Base-by-base conservation (phyloP, 2,329 filamentous ascomycete genomes). In the Metarhizium album region DNA sequence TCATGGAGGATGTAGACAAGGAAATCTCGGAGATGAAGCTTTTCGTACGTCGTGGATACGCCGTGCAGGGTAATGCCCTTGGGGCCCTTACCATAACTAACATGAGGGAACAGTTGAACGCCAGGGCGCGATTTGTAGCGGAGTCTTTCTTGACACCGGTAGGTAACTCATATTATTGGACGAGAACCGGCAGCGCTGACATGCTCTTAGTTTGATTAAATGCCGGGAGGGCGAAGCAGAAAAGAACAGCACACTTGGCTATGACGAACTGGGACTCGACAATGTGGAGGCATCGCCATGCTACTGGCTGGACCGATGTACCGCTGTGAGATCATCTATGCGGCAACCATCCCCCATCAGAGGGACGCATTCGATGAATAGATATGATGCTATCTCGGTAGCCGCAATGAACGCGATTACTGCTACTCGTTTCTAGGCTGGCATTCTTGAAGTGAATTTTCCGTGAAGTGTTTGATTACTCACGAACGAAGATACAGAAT, bases 21-120 rank as follows among this genome's bases (percentile, higher is more conserved):
- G 93, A 98, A 70, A 98, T 98, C 54, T 97, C 93, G 3, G 94
- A 98, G 73, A 97, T 98, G 93, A 98, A 98, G 79, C 85, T 98
- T 62, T 98, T 98, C 70, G 91, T 96, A 79, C 60, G 88, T 75
- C 31, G 45, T n/a, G 42, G 20, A 2, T 11, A 29, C 27, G 27
- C 27, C 27, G 27, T 29, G 27, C 27, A 38, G 14, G 29, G 14
- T n/a, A n/a, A n/a, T 18, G 16, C 9, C 31, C 29, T 23, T 23
- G 33, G 13, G 40, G 2, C 16, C 27, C 29, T 49, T 18, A 23
- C 9, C 4, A 13, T 27, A 22, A 29, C 56, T 62, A 45, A 65
- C 51, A 53, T 31, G 49, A n/a, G n/a, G n/a, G 35, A 49, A 14
- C 63, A 96, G 91, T 75, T 98, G 67, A 98, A 98, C 68, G 90